Conservation (phyloP, 2,329 filamentous ascomycete species). For the Rutstroemia sp. region DNA sequence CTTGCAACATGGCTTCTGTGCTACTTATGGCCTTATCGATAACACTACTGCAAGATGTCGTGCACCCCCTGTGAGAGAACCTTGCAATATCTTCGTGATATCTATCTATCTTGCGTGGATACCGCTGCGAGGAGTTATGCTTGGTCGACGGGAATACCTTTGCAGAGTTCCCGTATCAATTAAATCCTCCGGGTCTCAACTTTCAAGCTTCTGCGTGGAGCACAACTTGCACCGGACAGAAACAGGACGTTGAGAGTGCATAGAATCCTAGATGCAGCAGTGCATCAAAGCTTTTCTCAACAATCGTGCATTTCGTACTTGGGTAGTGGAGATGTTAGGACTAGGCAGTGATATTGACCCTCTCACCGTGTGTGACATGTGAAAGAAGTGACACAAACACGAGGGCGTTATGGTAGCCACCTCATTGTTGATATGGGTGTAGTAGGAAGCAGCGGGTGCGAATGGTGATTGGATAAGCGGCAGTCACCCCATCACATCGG, state of each 20-base stretch:
- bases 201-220: too few species aligned
- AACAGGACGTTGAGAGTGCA: too few species aligned
- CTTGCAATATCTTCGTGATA: background rate
- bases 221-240: too few species aligned
- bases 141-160: background rate
- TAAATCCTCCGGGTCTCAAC: too few species aligned
- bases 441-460: background rate
- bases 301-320: background rate
- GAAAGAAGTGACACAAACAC: background rate
- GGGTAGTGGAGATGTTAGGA: background rate
- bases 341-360: background rate
- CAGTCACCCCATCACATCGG: slow-evolving; percentile 2
- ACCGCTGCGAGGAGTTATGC: background rate
- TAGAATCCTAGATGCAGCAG: too few species aligned
- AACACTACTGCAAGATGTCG: slow-evolving; percentile 4
- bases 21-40: slow-evolving; percentile 6
- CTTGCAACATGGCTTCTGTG: background rate
- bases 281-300: too few species aligned
- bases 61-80: background rate
- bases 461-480: background rate
- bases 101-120: slow-evolving; percentile 2
- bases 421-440: background rate
- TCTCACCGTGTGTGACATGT: background rate
- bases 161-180: too few species aligned
- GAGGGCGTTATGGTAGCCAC: background rate